These are phyloP conservation scores for Priceomyces fermenticarens DNA, from an alignment of 805 yeast genomes.

Conservation along the genomic window DNA sequence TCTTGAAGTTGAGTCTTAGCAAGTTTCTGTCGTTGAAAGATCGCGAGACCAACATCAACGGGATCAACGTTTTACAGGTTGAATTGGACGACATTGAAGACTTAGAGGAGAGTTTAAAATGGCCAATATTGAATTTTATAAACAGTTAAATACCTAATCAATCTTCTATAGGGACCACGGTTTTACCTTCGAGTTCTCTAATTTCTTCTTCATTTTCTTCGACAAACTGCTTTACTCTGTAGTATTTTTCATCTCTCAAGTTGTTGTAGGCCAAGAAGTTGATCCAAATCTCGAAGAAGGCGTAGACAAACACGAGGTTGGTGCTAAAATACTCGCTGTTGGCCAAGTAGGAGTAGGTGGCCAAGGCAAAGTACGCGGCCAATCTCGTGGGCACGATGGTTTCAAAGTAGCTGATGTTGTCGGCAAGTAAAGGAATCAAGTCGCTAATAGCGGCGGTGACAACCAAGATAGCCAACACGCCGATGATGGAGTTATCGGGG, in stretches of 20 bases:
- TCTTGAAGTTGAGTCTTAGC: constrained; percentile 32
- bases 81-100: constrained; percentile 50
- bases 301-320: constrained; percentile 56
- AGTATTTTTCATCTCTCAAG: constrained; percentile 60
- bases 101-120: constrained; percentile 53
- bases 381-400: constrained; percentile 59
- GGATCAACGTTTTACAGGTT: constrained; percentile 41
- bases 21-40: constrained; percentile 24
- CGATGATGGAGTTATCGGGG: constrained; percentile 44
- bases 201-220: constrained; percentile 38
- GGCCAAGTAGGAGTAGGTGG: constrained; percentile 47
- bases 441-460: constrained; percentile 48
- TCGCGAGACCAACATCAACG: constrained; percentile 25
- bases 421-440: constrained; percentile 54
- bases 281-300: constrained; percentile 68
- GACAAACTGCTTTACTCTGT: constrained; percentile 41
- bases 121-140: constrained; percentile 45
- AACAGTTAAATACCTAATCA: constrained; percentile 9
- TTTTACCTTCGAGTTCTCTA: constrained; percentile 24
- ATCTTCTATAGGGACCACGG: constrained; percentile 24
- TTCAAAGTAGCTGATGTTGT: constrained; percentile 52
- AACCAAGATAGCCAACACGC: constrained; percentile 47
- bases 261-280: constrained; percentile 60
- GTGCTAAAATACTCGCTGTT: constrained; percentile 52
- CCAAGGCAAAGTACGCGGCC: constrained; percentile 46